Percentiles rank a stretch among this genome's conserved stretches.
Evolutionary conservation across 441 rosid genomes (phyloP).

Genomic region (Adansonia madagascariensis): DNA sequence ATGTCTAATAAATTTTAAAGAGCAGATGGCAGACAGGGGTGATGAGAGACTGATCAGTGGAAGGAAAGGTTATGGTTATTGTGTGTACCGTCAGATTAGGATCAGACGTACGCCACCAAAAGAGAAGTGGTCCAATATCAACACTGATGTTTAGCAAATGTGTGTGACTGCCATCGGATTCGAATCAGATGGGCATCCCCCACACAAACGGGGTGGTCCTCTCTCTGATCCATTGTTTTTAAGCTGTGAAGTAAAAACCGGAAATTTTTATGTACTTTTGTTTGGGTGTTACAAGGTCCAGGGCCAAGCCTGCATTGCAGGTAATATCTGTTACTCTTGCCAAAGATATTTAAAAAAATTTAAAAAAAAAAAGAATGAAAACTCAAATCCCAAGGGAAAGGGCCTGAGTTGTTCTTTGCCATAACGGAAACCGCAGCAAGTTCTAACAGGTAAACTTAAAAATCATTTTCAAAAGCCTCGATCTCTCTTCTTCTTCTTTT

Average conservation of each 20-base stretch:
- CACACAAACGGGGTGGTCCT: slow-evolving; percentile 30
- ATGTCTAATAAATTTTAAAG: neutral
- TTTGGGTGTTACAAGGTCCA: slow-evolving; percentile 21
- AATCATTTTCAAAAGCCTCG: neutral
- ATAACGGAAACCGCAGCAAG: neutral
- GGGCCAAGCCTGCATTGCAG: slow-evolving; percentile 18
- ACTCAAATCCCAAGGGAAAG: slow-evolving; percentile 35
- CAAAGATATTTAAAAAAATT: neutral
- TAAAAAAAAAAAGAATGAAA: neutral
- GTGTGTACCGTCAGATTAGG: slow-evolving; percentile 26
- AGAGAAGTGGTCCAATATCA: slow-evolving; percentile 31
- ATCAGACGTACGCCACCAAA: slow-evolving; percentile 23
- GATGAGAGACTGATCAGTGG: neutral
- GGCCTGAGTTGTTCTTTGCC: neutral
- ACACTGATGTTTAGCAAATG: neutral
- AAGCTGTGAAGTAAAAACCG: neutral
- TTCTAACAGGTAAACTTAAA: neutral
- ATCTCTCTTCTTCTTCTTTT: neutral
- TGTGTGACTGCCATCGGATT: slow-evolving; percentile 12
- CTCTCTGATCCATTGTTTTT: neutral
- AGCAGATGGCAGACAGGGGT: slow-evolving; percentile 20
- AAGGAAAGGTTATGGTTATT: neutral
- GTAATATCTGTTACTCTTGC: slow-evolving; percentile 3
- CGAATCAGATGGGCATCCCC: slow-evolving; percentile 15
- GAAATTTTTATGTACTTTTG: slow-evolving; percentile 22